Evolutionary conservation across 163 green algal genomes (phyloP).

Genomic region (Trebouxiophyceae sp.): DNA sequence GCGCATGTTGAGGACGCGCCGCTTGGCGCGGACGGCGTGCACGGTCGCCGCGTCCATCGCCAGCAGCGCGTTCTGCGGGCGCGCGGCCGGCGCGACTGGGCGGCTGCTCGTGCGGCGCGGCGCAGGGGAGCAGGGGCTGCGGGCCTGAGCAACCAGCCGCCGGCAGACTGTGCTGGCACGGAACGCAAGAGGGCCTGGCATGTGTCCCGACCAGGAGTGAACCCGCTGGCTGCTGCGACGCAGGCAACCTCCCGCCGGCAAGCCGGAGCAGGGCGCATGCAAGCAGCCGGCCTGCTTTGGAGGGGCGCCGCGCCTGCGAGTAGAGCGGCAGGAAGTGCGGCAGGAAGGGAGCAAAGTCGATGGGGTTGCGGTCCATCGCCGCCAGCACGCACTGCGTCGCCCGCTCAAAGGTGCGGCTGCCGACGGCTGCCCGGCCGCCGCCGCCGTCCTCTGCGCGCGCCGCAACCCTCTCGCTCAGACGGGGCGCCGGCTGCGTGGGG

Average conservation of each 20-base stretch:
- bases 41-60: slow-evolving; percentile 18
- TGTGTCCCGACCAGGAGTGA: no score
- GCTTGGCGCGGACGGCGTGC: slow-evolving; percentile 13
- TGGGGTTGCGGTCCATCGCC: slow-evolving; percentile 28
- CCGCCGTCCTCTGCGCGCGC: slow-evolving; percentile 44
- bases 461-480: no score
- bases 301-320: background rate
- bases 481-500: no score
- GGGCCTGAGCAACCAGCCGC: no score
- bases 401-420: slow-evolving; percentile 33
- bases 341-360: slow-evolving; percentile 40
- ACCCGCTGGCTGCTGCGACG: no score
- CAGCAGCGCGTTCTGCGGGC: slow-evolving; percentile 15
- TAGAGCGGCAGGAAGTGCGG: slow-evolving; percentile 46
- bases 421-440: slow-evolving; percentile 24
- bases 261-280: slow-evolving; percentile 5
- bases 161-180: no score
- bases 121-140: no score
- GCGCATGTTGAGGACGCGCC: slow-evolving; percentile 14
- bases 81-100: no score
- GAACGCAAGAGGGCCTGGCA: no score
- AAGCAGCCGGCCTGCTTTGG: background rate
- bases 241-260: no score
- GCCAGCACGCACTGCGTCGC: slow-evolving; percentile 30
- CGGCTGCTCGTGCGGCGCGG: no score